A percentile compares a stretch with the other conserved stretches of the same genome.
Conservation (phyloP, 2,329 filamentous ascomycete species). For the Aspergillaceae sp. region DNA sequence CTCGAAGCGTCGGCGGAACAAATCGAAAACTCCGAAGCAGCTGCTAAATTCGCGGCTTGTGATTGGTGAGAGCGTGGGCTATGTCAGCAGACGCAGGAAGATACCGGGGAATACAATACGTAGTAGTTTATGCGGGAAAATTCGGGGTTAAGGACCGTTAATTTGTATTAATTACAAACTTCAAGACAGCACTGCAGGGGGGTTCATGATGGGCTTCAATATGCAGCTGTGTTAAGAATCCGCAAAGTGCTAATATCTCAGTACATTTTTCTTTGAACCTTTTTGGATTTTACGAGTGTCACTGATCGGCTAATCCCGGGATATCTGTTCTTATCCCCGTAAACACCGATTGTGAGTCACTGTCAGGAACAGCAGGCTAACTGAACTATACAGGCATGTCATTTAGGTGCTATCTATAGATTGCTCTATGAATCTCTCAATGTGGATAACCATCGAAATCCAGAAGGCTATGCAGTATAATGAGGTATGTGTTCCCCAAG, state of each 20-base stretch:
- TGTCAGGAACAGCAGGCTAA: too few relatives aligned
- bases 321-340: background rate
- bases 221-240: too few relatives aligned
- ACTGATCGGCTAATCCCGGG: background rate
- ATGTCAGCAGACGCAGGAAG: conserved; percentile 3
- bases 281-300: background rate
- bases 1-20: conserved; percentile 17
- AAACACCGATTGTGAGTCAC: background rate
- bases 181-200: background rate
- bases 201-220: too few relatives aligned
- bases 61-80: conserved; percentile 7
- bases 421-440: too few relatives aligned
- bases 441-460: too few relatives aligned
- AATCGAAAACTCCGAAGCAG: conserved; percentile 17
- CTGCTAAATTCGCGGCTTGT: conserved; percentile 3
- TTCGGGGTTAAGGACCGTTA: background rate
- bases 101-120: conserved; percentile 1
- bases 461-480: too few relatives aligned
- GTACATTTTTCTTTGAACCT: background rate
- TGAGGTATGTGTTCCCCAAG: too few relatives aligned
- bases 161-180: background rate
- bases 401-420: too few relatives aligned
- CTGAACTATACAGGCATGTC: too few relatives aligned
- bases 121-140: background rate
- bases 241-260: background rate